Evolutionary conservation across 768 basidiomycete species (phyloP).

Genomic region (Tylopilus intermedius): DNA sequence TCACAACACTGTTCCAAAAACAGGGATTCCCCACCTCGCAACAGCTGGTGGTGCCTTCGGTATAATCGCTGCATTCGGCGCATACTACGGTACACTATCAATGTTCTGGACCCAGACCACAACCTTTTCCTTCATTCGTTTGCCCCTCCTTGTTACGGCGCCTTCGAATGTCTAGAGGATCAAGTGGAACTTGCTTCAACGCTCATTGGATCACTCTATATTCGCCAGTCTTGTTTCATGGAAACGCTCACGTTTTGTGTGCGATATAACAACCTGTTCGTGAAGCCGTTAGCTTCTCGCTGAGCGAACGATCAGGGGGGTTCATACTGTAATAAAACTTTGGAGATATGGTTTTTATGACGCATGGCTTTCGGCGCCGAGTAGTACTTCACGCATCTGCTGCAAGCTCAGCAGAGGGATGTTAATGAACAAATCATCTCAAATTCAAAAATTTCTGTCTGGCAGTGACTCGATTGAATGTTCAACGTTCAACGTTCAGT

Average conservation of each 20-base stretch:
- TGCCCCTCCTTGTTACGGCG: conserved; percentile 20
- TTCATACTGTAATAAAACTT: neutral
- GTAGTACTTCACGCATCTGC: neutral
- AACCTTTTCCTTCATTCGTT: conserved; percentile 23
- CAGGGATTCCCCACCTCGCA: conserved; percentile 21
- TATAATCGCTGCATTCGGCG: conserved; percentile 24
- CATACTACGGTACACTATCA: conserved; percentile 27
- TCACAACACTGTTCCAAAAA: neutral
- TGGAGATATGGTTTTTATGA: neutral
- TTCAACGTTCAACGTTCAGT: no score
- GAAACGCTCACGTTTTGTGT: neutral
- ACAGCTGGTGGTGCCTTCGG: conserved; percentile 27
- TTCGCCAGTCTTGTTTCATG: no score
- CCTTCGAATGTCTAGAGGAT: conserved; percentile 12
- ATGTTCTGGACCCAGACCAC: conserved; percentile 29
- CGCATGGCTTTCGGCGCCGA: neutral
- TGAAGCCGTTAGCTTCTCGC: neutral
- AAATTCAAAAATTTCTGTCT: no score
- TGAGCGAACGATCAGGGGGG: neutral
- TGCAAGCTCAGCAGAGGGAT: neutral
- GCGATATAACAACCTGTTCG: neutral
- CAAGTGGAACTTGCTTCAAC: neutral
- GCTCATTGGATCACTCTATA: neutral
- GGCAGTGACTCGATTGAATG: no score
- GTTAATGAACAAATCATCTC: neutral